Evolutionary conservation across 1,284 basidiomycete genomes (phyloP).

Genomic region (Cryptococcus sp.): DNA sequence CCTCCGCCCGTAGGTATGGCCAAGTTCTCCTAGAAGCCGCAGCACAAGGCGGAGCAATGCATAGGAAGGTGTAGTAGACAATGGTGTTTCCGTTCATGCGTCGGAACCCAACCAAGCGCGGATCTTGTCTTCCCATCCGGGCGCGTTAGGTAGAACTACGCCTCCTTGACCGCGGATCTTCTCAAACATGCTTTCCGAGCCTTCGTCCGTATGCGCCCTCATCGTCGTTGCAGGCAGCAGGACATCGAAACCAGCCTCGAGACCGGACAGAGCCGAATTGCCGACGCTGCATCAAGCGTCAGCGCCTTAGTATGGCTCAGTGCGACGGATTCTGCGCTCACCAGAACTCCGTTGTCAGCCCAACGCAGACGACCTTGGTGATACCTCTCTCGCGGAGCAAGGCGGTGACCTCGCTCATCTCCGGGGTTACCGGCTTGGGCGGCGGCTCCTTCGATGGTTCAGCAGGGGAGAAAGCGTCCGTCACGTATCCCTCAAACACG

Average conservation of each 20-base stretch:
- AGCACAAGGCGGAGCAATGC: too few species aligned
- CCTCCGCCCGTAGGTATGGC: too few species aligned
- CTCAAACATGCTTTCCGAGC: conserved; percentile 24
- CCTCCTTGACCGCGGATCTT: conserved; percentile 21
- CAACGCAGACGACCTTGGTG: conserved; percentile 59
- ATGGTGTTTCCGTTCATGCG: too few species aligned
- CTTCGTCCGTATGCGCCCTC: conserved; percentile 27
- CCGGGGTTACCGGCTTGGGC: background rate
- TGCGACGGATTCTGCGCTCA: conserved; percentile 15
- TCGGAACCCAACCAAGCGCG: too few species aligned
- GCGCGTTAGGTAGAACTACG: too few species aligned
- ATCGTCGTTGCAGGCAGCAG: conserved; percentile 28
- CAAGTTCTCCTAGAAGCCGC: too few species aligned
- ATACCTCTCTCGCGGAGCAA: conserved; percentile 53
- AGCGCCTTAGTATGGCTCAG: background rate
- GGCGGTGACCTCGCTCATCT: conserved; percentile 34
- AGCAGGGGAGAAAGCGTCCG: conserved; percentile 20
- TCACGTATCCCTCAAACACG: conserved; percentile 51
- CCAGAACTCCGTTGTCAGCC: conserved; percentile 67
- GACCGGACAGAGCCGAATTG: conserved; percentile 31
- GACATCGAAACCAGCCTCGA: conserved; percentile 29
- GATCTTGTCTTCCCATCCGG: too few species aligned
- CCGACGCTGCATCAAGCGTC: conserved; percentile 19
- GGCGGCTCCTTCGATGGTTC: conserved; percentile 9
- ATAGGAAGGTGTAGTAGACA: too few species aligned